Percentiles rank a stretch among this genome's conserved stretches.
Conservation (phyloP, 106 monocot genomes). For the Dendrobium chrysotoxum region DNA sequence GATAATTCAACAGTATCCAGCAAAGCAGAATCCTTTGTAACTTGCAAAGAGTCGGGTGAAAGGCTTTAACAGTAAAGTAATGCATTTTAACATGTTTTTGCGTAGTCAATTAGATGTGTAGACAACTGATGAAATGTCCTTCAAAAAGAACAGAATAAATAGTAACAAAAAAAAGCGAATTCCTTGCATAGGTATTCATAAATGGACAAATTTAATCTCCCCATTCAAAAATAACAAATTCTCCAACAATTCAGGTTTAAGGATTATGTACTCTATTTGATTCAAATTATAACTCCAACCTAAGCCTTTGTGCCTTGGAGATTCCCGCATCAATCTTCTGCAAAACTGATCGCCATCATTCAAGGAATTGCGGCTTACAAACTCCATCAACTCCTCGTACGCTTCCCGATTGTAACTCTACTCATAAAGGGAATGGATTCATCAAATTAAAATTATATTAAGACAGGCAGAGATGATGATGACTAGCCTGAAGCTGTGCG, state of each 20-base stretch:
- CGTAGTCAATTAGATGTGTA: too few relatives aligned
- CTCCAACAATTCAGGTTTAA: too few relatives aligned
- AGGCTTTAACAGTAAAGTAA: too few relatives aligned
- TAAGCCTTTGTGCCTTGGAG: constrained; percentile 44
- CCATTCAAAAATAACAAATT: background rate
- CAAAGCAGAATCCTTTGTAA: too few relatives aligned
- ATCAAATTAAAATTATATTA: background rate
- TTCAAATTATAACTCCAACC: constrained; percentile 16
- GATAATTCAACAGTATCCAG: background rate
- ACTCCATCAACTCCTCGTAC: constrained; percentile 72
- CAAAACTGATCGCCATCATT: constrained; percentile 74
- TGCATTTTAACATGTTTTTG: too few relatives aligned
- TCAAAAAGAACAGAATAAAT: too few relatives aligned
- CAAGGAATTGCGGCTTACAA: constrained; percentile 41
- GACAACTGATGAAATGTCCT: too few relatives aligned
- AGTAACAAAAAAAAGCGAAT: too few relatives aligned
- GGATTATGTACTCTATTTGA: background rate
- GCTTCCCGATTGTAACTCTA: constrained; percentile 20
- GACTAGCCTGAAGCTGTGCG: constrained; percentile 62
- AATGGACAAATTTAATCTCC: background rate
- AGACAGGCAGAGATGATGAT: background rate
- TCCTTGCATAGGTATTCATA: background rate
- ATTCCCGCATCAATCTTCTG: constrained; percentile 61
- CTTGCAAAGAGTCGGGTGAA: too few relatives aligned
- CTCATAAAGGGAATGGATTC: background rate